phyloP scores from a whole-genome alignment of 2,329 filamentous ascomycete species.

The Nigrospora osmanthi region DNA sequence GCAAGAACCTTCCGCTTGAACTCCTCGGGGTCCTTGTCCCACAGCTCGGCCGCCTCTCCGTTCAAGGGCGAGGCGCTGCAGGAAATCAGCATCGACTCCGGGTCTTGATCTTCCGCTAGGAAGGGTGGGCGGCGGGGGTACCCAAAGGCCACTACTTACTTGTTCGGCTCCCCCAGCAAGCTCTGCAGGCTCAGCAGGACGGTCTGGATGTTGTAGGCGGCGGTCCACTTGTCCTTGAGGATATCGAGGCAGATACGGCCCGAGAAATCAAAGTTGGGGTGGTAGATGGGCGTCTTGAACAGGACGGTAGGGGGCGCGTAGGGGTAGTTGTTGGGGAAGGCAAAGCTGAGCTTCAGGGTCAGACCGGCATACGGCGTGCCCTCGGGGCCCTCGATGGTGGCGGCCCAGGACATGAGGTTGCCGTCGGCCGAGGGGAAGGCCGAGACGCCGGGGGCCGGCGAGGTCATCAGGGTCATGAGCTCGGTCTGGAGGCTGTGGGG shows the following conservation, averaged over 20 bases:
- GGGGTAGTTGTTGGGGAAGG: constrained; percentile 88
- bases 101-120: no score
- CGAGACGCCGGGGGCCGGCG: constrained; percentile 84
- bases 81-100: neutral
- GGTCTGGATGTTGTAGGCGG: constrained; percentile 92
- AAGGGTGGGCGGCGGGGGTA: no score
- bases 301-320: constrained; percentile 85
- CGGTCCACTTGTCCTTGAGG: constrained; percentile 98
- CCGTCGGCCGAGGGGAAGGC: constrained; percentile 88
- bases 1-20: constrained; percentile 71
- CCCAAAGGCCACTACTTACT: constrained; percentile 52
- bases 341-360: constrained; percentile 85
- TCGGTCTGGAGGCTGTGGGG: constrained; percentile 81
- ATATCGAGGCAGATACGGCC: constrained; percentile 97
- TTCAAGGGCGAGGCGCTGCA: constrained; percentile 84
- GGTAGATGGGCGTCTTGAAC: constrained; percentile 98
- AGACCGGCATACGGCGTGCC: constrained; percentile 87
- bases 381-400: constrained; percentile 83
- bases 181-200: constrained; percentile 92
- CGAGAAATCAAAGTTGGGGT: constrained; percentile 96
- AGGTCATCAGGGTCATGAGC: constrained; percentile 97
- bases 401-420: constrained; percentile 87
- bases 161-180: constrained; percentile 93
- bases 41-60: constrained; percentile 90
- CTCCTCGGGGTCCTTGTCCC: constrained; percentile 81